Evolutionary conservation across 2,329 filamentous ascomycete genomes (phyloP).

Genomic region (Thermothelomyces thermophilus): DNA sequence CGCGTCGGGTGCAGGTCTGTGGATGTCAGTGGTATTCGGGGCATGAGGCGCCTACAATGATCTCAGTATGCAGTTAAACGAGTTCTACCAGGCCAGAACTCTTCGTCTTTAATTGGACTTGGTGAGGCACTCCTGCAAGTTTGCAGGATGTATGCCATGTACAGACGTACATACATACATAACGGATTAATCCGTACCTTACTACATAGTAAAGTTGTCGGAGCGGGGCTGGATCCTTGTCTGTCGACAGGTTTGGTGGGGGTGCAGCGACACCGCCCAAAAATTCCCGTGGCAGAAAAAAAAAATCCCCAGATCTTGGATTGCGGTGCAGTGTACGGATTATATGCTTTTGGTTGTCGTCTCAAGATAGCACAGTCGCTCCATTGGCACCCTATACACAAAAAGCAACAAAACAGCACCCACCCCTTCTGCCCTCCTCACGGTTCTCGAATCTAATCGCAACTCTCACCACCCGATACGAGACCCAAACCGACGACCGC

Average conservation of each 20-base stretch:
- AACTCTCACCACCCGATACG: neutral
- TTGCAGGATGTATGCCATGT: too few species aligned
- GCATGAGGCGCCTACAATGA: too few species aligned
- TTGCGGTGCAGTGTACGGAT: neutral
- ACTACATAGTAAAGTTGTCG: too few species aligned
- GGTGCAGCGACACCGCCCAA: constrained; percentile 21
- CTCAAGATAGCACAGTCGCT: neutral
- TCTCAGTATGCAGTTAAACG: too few species aligned
- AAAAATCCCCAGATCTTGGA: constrained; percentile 11
- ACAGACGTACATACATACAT: too few species aligned
- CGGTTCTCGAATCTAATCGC: neutral
- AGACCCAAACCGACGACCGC: neutral
- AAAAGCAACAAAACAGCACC: neutral
- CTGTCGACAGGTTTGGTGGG: constrained; percentile 3
- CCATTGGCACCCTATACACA: neutral
- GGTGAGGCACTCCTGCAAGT: too few species aligned
- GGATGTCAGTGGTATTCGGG: too few species aligned
- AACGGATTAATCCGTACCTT: too few species aligned
- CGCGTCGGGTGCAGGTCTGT: too few species aligned
- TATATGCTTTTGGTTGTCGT: neutral
- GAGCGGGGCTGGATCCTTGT: constrained; percentile 1
- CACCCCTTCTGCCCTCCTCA: neutral
- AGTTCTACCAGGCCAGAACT: too few species aligned
- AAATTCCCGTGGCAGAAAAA: constrained; percentile 25
- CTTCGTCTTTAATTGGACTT: too few species aligned